Conservation (phyloP, 306 rosid species). For the cucumber (Cucumis sativus) region Cucumber_9930_V3 NC_026659.2:4920001-4920500, state of each 20-base stretch:
- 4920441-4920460: slow-evolving; percentile 2
- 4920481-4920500: slow-evolving; percentile 15
- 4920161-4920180: background rate
- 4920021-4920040: background rate
- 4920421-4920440: slow-evolving; percentile 76
- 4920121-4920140: background rate
- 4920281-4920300: slow-evolving; percentile 29
- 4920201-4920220: background rate
- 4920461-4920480: background rate
- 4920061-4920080: background rate
- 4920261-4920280: slow-evolving; percentile 6
- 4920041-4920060: no score
- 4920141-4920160: background rate
- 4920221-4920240: background rate
- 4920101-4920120: background rate
- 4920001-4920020: background rate
- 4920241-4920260: background rate
- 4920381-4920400: slow-evolving; percentile 54
- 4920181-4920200: background rate
- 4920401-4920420: slow-evolving; percentile 59
- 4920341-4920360: slow-evolving; percentile 73
- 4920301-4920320: slow-evolving; percentile 30
- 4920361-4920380: slow-evolving; percentile 55
- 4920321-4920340: slow-evolving; percentile 26
- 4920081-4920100: background rate